Evolutionary conservation across 1,284 basidiomycete species (phyloP).

Genomic region (Mycena citricolor): DNA sequence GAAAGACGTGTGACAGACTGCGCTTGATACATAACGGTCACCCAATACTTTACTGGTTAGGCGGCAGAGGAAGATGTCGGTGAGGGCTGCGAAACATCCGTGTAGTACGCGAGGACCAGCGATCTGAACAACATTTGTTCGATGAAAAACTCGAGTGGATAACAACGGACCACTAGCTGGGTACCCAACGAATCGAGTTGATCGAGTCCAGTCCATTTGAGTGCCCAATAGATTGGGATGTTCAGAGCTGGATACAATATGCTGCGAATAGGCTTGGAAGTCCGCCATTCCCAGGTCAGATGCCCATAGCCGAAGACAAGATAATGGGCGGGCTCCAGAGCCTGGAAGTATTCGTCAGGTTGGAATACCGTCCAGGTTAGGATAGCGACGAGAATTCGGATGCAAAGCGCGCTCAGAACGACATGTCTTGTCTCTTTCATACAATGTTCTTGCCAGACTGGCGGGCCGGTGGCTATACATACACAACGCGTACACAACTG

Average conservation of each 20-base stretch:
- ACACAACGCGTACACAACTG: too few species aligned
- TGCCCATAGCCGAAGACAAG: constrained; percentile 90
- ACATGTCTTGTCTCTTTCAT: not conserved
- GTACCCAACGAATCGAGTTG: constrained; percentile 35
- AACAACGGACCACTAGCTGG: constrained; percentile 48
- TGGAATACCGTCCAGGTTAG: constrained; percentile 89
- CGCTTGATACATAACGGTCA: constrained; percentile 53
- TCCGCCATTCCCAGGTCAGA: constrained; percentile 95
- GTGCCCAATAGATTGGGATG: constrained; percentile 71
- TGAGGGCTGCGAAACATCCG: constrained; percentile 76
- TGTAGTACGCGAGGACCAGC: constrained; percentile 77
- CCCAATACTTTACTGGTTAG: constrained; percentile 66
- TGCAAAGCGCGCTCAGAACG: constrained; percentile 33
- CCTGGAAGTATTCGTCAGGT: constrained; percentile 97
- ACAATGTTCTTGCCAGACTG: not conserved
- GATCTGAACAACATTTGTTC: constrained; percentile 43
- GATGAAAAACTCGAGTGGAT: not conserved
- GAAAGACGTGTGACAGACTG: constrained; percentile 43
- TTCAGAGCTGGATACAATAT: constrained; percentile 77
- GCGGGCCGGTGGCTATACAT: too few species aligned
- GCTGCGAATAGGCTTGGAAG: constrained; percentile 66
- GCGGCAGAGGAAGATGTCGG: constrained; percentile 74
- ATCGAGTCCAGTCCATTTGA: constrained; percentile 60
- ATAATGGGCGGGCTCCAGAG: constrained; percentile 89
- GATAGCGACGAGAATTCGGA: constrained; percentile 64